Evolutionary conservation across 345 rosid species (phyloP), one percentile per base, ranked within the genome.

Genomic region (Rhodamnia rubescens): DNA sequence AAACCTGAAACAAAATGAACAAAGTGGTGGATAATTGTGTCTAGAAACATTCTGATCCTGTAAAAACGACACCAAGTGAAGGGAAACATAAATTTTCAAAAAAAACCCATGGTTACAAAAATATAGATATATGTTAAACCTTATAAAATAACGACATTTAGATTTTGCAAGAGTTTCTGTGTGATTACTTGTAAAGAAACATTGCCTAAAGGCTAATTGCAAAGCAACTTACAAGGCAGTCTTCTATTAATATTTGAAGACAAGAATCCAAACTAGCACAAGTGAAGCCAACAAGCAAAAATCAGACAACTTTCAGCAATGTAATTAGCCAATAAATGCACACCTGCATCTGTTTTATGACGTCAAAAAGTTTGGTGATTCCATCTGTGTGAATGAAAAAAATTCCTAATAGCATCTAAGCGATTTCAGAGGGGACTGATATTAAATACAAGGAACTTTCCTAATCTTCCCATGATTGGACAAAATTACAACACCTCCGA

Each of bases 1-100:
- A 91, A 89, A 96, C 98, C 99, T 98, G 84, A 53, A 89, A 32
- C 84, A 59, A 90, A 24, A 22, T 2, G 52, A 86, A 87, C 29
- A 75, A 82, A 87, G 47, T 18, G 9, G 24, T 32, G 22, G 78
- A 18, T 69, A 8, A 36, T 69, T 26, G 47, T 36, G 42, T 75
- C 40, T 58, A 57, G 81, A 22, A 87, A 69, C 24, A 16, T 69
- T 21, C 24, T 69, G 78, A 47, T 36, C 78, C 78, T 69, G 13
- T 69, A 69, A 36, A 36, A 69, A 69, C 18, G 78, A 69, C 42
- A 69, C 44, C 54, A 84, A 55, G 55, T 26, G 81, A 36, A 82
- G 20, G 24, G 69, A 59, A 83, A 24, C 47, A 83, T n/a, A 85
- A 59, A 82, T 49, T 22, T 54, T 27, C 27, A 42, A 84, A 44